These are phyloP conservation scores for Acanthochlamys bracteata DNA, from an alignment of 106 monocot genomes.

Conservation along the genomic window DNA sequence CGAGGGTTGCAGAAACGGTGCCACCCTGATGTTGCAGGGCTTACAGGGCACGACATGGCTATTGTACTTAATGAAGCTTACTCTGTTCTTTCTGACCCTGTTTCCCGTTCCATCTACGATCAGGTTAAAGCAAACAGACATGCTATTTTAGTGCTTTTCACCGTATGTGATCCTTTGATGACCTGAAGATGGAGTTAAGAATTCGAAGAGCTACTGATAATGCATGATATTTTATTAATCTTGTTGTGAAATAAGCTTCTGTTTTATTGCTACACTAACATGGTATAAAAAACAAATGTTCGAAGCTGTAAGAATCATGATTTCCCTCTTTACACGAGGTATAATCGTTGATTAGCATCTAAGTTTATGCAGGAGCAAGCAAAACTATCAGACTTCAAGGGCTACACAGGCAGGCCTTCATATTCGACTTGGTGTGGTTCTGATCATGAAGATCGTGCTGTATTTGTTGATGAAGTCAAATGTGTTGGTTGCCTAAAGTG, in stretches of 20 bases:
- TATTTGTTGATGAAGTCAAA: constrained; percentile 79
- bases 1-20: constrained; percentile 75
- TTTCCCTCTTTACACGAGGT: too few relatives aligned
- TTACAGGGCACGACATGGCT: constrained; percentile 77
- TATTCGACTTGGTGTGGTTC: constrained; percentile 73
- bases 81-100: constrained; percentile 76
- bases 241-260: too few relatives aligned
- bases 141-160: too few relatives aligned
- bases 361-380: constrained; percentile 45
- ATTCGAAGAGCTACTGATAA: too few relatives aligned
- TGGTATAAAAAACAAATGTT: too few relatives aligned
- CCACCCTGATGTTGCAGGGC: constrained; percentile 90
- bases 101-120: constrained; percentile 57
- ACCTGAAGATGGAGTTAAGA: too few relatives aligned
- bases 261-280: too few relatives aligned
- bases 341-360: not conserved
- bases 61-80: constrained; percentile 81
- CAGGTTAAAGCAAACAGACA: not conserved
- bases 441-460: constrained; percentile 50
- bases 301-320: too few relatives aligned
- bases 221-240: too few relatives aligned
- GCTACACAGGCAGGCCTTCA: constrained; percentile 62
- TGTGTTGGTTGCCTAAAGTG: constrained; percentile 92
- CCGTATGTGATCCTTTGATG: too few relatives aligned
- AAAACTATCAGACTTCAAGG: constrained; percentile 45